Percentiles rank a stretch among this genome's conserved stretches.
Evolutionary conservation across 2,329 filamentous ascomycete species (phyloP).

Genomic region (Lachnellula cervina): DNA sequence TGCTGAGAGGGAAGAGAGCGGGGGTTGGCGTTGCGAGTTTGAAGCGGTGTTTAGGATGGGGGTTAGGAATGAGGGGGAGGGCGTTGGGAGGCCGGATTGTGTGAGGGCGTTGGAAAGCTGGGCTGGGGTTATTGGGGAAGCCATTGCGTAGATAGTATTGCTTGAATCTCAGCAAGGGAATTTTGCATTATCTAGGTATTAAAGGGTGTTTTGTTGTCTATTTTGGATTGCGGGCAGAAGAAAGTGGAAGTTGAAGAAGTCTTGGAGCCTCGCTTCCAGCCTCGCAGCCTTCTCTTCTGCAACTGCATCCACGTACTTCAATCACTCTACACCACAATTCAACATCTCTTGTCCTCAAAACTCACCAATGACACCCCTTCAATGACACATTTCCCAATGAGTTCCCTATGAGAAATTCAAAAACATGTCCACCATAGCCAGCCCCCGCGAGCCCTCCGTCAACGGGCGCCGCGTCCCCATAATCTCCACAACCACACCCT

Average conservation of each 20-base stretch:
- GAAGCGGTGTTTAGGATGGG: slow-evolving; percentile 39
- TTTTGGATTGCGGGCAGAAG: not conserved
- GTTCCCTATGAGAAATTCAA: slow-evolving; percentile 2
- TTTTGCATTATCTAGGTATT: not conserved
- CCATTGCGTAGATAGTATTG: not conserved
- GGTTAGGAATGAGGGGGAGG: slow-evolving; percentile 18
- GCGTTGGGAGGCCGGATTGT: slow-evolving; percentile 14
- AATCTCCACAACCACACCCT: slow-evolving; percentile 52
- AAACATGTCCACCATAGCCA: slow-evolving; percentile 60
- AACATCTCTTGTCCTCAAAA: not conserved
- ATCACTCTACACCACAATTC: slow-evolving; percentile 1
- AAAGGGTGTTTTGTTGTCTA: not conserved
- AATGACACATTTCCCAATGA: slow-evolving; percentile 3
- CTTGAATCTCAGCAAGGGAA: not conserved
- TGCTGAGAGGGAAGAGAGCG: slow-evolving; percentile 67
- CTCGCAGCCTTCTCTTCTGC: slow-evolving; percentile 13
- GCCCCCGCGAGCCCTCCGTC: slow-evolving; percentile 55
- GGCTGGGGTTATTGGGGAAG: slow-evolving; percentile 13
- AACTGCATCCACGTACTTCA: slow-evolving; percentile 1
- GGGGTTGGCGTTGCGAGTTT: slow-evolving; percentile 43
- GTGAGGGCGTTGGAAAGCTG: slow-evolving; percentile 20
- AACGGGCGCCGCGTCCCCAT: slow-evolving; percentile 52
- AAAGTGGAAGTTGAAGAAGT: not conserved
- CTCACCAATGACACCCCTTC: not conserved
- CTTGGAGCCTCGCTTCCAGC: slow-evolving; percentile 19